A percentile compares a stretch with the other conserved stretches of the same genome.
Evolutionary conservation across 768 basidiomycete species (phyloP).

Genomic region (Boletus rubroflammeus): DNA sequence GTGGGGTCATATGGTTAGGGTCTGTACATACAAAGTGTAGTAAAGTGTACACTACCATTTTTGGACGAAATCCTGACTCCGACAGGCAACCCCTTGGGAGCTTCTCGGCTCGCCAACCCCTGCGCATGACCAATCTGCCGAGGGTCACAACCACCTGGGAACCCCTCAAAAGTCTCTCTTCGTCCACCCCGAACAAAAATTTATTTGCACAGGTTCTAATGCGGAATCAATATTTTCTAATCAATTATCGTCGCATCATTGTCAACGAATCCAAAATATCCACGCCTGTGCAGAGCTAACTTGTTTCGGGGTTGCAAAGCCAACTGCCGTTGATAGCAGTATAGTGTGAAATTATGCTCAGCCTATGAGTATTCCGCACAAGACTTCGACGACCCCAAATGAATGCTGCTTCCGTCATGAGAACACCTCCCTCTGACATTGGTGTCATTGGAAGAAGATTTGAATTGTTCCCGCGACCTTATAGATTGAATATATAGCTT

Average conservation of each 20-base stretch:
- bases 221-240: slow-evolving; percentile 1
- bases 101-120: too few relatives aligned
- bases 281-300: not conserved
- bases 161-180: not conserved
- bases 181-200: slow-evolving; percentile 1
- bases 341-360: not conserved
- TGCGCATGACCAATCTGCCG: too few relatives aligned
- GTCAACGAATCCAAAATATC: not conserved
- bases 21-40: too few relatives aligned
- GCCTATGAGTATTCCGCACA: not conserved
- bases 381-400: not conserved
- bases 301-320: not conserved
- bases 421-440: not conserved
- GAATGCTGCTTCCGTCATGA: not conserved
- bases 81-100: too few relatives aligned
- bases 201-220: not conserved
- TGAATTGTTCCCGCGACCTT: not conserved
- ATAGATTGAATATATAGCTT: not conserved
- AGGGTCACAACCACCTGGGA: not conserved
- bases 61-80: too few relatives aligned
- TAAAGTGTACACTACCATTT: too few relatives aligned
- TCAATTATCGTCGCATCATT: not conserved
- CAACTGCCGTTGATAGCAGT: not conserved
- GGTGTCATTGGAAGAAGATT: not conserved
- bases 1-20: too few relatives aligned